These are phyloP conservation scores for Neonectria hederae DNA, from an alignment of 2,329 filamentous ascomycete species.

Conservation along the genomic window DNA sequence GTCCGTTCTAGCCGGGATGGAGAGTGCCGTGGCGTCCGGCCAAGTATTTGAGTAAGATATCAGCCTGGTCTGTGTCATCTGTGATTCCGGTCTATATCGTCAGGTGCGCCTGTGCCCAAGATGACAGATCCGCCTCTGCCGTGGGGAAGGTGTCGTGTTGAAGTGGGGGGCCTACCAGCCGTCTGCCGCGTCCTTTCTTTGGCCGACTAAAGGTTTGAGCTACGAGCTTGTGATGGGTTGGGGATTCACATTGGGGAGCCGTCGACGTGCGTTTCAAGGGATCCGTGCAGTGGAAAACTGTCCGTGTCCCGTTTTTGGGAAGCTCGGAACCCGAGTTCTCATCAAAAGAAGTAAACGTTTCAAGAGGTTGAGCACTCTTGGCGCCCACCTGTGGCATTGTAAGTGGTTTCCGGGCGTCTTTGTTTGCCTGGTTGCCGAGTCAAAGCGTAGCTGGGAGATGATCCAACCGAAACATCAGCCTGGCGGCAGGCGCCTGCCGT, in stretches of 20 bases:
- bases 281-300: background rate
- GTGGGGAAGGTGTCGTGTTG: background rate
- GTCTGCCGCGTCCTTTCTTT: constrained; percentile 2
- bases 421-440: background rate
- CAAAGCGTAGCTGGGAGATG: background rate
- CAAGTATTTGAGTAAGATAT: background rate
- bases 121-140: constrained; percentile 5
- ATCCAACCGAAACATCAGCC: background rate
- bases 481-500: no score
- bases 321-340: no score
- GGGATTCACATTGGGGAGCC: background rate
- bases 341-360: no score
- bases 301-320: background rate
- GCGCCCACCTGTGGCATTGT: background rate
- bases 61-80: background rate
- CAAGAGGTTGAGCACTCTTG: background rate
- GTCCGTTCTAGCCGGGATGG: background rate
- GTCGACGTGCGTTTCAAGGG: background rate
- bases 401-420: background rate
- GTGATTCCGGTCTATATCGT: background rate
- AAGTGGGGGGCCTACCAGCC: constrained; percentile 6
- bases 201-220: background rate
- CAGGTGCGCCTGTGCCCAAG: background rate
- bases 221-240: background rate
- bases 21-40: background rate